phyloP scores from a whole-genome alignment of 106 monocot genomes.

The Acorus gramineus region DNA sequence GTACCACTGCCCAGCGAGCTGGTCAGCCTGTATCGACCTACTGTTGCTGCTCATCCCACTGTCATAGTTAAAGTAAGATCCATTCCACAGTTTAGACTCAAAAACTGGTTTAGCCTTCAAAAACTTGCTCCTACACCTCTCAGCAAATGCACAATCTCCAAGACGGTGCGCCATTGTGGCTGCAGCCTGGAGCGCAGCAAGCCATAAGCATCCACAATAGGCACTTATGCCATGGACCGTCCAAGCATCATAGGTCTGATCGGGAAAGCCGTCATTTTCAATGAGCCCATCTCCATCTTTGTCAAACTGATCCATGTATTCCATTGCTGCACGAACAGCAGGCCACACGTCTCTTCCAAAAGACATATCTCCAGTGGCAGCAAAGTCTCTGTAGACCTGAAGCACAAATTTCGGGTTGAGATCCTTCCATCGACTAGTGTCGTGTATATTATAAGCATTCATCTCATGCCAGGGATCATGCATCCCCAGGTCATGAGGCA shows the following conservation, averaged over 20 bases:
- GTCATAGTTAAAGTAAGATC: conserved; percentile 94
- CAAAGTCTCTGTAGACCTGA: conserved; percentile 94
- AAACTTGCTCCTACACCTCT: conserved; percentile 67
- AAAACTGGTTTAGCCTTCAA: conserved; percentile 51
- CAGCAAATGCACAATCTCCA: conserved; percentile 64
- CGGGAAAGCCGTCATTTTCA: conserved; percentile 99
- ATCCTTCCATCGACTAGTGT: conserved; percentile 99
- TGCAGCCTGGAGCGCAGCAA: conserved; percentile 84
- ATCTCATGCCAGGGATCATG: conserved; percentile 98
- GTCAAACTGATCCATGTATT: conserved; percentile 97
- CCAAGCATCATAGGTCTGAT: conserved; percentile 99
- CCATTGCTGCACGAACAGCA: conserved; percentile 81
- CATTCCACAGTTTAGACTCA: conserved; percentile 90
- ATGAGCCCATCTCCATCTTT: conserved; percentile 94
- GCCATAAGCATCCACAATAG: conserved; percentile 92
- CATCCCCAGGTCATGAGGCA: conserved; percentile 94
- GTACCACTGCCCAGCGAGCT: conserved; percentile 96
- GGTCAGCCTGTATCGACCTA: conserved; percentile 89
- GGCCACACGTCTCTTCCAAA: conserved; percentile 91
- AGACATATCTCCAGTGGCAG: conserved; percentile 81
- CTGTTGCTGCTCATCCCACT: conserved; percentile 79
- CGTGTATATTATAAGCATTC: conserved; percentile 98
- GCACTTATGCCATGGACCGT: conserved; percentile 93
- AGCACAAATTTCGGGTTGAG: conserved; percentile 98
- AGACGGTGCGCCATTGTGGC: conserved; percentile 81